Conservation (phyloP, 2,329 filamentous ascomycete species). For the Penicillium sp. region DNA sequence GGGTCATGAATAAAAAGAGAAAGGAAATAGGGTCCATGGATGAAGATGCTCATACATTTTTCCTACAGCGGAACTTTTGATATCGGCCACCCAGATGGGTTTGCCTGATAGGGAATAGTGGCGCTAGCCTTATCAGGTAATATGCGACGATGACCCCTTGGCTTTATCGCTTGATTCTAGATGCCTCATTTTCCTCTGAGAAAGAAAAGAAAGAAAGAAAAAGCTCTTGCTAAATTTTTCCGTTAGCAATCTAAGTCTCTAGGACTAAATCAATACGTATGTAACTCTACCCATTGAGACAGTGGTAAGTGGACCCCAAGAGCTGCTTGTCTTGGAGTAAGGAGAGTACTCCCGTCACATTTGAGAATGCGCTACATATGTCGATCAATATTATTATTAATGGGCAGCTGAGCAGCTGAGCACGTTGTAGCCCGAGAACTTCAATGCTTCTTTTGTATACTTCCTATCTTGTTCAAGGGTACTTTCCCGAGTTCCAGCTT, state of each 20-base stretch:
- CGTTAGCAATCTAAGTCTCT: not conserved
- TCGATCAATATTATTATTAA: not conserved
- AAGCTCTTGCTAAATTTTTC: not conserved
- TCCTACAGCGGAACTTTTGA: slow-evolving; percentile 1
- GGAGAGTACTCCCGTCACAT: not conserved
- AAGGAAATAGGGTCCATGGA: slow-evolving; percentile 1
- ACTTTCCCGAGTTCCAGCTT: not conserved
- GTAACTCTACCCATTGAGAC: not conserved
- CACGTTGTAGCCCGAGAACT: not conserved
- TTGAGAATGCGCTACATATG: not conserved
- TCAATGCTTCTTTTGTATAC: not conserved
- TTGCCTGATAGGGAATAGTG: slow-evolving; percentile 18
- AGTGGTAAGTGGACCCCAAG: not conserved
- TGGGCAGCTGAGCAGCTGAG: not conserved
- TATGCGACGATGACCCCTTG: slow-evolving; percentile 18
- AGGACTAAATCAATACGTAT: not conserved
- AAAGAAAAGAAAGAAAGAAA: not conserved
- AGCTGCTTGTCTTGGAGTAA: not conserved
- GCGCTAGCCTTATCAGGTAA: slow-evolving; percentile 20
- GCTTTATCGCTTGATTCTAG: slow-evolving; percentile 7
- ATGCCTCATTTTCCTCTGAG: not conserved
- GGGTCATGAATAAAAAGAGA: not conserved
- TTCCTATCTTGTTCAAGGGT: not conserved
- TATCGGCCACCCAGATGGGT: slow-evolving; percentile 9
- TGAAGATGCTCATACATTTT: not conserved